Evolutionary conservation across 2,329 filamentous ascomycete species (phyloP), one percentile per base, ranked within the genome.

Genomic region (Neonectria sp.): DNA sequence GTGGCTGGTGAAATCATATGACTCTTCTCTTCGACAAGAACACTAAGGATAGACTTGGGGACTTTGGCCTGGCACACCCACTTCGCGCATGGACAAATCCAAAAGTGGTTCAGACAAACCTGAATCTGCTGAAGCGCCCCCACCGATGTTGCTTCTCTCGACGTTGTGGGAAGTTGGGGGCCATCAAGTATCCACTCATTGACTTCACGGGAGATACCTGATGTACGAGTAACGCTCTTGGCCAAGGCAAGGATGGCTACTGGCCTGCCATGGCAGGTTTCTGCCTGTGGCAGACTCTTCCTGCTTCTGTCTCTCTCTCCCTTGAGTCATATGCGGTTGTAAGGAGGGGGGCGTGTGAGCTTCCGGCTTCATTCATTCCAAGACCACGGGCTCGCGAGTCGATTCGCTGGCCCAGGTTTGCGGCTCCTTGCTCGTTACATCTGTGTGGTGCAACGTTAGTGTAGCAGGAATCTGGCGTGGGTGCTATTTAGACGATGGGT

Each of bases 271-370:
- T 64, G 5, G 48, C 53, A 49, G 56, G 49, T 63, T 75, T 75
- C 73, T 75, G 73, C 72, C 73, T 75, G 68, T 68, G 63, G 56
- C 62, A 68, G 65, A 65, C 65, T 64, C 45, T 65, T 60, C 59
- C 65, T 59, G 33, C 52, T 57, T 60, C 55, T 68, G 46, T 70
- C 53, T 68, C 64, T 55, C 13, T 55, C 46, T 43, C 55, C 55
- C 35, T 72, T 68, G 57, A 69, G 67, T 71, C 69, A 71, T 63
- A 66, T 45, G 29, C 21, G 37, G 52, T 33, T 56, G 25, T n/a
- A 40, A 27, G 58, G 43, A 62, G 55, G 61, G 48, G 55, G 48
- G 67, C 49, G 66, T 68, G 66, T 61, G 48, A 52, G 37, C 60
- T 63, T n/a, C 46, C 35, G 40, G 58, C n/a, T 61, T 55, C 35